phyloP scores from a whole-genome alignment of 805 yeast species.

The Barnettozyma californica region DNA sequence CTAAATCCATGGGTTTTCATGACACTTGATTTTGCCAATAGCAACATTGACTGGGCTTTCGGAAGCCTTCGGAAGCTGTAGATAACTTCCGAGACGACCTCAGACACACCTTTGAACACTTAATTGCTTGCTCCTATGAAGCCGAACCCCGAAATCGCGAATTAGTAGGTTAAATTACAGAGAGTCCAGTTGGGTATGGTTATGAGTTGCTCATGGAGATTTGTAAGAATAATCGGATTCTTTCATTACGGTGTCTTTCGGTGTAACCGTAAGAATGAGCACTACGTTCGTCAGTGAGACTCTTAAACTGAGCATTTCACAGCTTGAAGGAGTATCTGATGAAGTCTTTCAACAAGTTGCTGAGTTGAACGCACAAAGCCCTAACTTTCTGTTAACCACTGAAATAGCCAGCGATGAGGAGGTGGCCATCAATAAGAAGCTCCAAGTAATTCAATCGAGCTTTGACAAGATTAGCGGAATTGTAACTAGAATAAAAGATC shows the following conservation, averaged over 20 bases:
- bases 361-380: conserved; percentile 1
- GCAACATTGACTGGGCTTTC: no score
- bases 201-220: neutral
- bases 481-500: neutral
- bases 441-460: neutral
- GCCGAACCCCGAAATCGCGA: neutral
- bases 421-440: neutral
- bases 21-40: no score
- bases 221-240: neutral
- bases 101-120: neutral
- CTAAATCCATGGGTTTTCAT: no score
- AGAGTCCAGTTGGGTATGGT: neutral
- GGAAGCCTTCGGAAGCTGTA: no score
- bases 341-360: conserved; percentile 1
- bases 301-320: neutral
- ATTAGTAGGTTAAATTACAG: neutral
- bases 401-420: neutral
- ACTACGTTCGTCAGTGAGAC: conserved; percentile 6
- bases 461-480: conserved; percentile 1
- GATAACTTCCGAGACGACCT: neutral
- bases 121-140: no score
- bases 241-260: neutral
- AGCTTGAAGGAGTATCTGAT: conserved; percentile 6
- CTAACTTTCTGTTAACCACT: neutral
- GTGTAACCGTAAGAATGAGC: neutral